phyloP scores from a whole-genome alignment of 2,329 filamentous ascomycete genomes.

The Neonectria faginata region DNA sequence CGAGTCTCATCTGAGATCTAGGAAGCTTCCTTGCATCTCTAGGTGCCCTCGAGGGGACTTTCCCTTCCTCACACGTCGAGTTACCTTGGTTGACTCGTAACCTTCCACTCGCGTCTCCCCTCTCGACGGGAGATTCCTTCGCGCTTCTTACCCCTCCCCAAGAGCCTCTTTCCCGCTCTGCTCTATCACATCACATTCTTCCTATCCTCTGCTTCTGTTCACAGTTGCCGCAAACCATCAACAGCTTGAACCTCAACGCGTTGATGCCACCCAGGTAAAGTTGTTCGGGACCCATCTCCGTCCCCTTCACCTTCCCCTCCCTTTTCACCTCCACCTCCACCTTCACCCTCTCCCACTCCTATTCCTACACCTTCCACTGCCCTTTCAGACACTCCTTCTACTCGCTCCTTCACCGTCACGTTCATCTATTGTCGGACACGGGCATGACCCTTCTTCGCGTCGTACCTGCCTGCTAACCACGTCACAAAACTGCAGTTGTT shows the following conservation, averaged over 20 bases:
- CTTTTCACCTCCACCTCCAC: no score
- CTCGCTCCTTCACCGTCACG: background rate
- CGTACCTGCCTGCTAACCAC: background rate
- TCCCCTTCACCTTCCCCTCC: background rate
- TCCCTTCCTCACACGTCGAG: background rate
- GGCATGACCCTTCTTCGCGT: background rate
- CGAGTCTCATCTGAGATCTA: slow-evolving; percentile 4
- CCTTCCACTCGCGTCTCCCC: background rate
- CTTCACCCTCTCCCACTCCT: background rate
- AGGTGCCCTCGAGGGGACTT: background rate
- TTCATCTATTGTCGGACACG: background rate
- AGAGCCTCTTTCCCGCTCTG: background rate
- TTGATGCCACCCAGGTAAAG: background rate
- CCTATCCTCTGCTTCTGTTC: background rate
- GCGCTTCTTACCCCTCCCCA: background rate
- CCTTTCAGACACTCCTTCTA: background rate
- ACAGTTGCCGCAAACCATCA: background rate
- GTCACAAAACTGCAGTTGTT: background rate
- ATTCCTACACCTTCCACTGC: background rate
- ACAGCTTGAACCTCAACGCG: background rate
- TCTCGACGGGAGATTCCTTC: background rate
- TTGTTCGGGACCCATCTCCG: background rate
- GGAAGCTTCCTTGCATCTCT: background rate
- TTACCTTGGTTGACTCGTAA: background rate
- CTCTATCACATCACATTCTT: background rate